phyloP scores from a whole-genome alignment of 768 basidiomycete genomes.

The Leucosporidium scottii region DNA sequence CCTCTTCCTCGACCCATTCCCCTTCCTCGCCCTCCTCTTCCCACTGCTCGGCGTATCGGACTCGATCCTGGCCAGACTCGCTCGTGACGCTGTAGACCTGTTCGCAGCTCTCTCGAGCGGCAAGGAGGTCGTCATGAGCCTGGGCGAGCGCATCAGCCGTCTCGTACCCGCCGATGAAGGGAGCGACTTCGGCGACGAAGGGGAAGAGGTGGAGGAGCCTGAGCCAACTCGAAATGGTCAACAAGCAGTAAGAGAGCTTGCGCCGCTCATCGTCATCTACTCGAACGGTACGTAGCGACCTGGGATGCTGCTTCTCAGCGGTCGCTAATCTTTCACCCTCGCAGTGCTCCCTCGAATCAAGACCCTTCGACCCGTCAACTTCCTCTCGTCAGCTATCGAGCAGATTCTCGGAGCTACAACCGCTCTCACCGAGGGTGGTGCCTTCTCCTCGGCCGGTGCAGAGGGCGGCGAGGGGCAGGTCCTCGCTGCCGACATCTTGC shows the following conservation, averaged over 20 bases:
- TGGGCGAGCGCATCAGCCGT: slow-evolving; percentile 1
- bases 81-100: not conserved
- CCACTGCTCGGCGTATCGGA: too few relatives aligned
- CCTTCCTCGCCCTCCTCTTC: too few relatives aligned
- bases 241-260: not conserved
- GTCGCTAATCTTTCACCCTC: not conserved
- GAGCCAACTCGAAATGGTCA: not conserved
- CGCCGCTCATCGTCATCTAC: not conserved
- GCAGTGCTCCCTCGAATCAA: slow-evolving; percentile 7
- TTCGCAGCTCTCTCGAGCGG: not conserved
- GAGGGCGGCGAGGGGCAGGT: not conserved
- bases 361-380: not conserved
- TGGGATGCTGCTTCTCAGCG: not conserved
- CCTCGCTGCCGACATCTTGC: not conserved
- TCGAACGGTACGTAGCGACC: not conserved
- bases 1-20: too few relatives aligned
- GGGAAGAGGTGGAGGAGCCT: not conserved
- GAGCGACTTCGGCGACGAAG: not conserved
- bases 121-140: slow-evolving; percentile 5
- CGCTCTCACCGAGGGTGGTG: not conserved
- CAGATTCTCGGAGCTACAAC: not conserved
- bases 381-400: not conserved
- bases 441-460: not conserved
- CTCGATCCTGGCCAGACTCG: too few relatives aligned
- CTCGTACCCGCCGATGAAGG: not conserved